Percentiles rank a stretch among this genome's conserved stretches.
Conservation (phyloP, 108 stramenopile species). For the Discostella stelligeroides region DNA sequence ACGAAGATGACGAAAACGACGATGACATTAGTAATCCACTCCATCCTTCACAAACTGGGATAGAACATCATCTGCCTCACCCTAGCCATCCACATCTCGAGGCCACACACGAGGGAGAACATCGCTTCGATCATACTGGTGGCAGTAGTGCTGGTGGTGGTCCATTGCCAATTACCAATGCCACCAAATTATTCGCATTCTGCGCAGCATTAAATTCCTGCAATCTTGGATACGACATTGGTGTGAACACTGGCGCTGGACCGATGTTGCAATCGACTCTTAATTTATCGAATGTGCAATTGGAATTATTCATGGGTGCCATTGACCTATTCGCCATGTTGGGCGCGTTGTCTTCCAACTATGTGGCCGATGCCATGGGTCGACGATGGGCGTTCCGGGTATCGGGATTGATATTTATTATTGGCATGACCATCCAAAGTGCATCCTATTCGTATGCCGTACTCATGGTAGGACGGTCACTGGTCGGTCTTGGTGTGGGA, state of each 20-base stretch:
- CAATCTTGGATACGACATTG: constrained; percentile 80
- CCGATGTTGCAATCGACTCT: constrained; percentile 61
- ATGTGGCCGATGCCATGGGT: constrained; percentile 68
- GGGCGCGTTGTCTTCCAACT: constrained; percentile 62
- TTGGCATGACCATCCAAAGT: constrained; percentile 61
- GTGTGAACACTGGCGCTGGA: constrained; percentile 59
- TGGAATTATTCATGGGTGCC: constrained; percentile 76
- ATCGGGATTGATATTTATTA: constrained; percentile 74
- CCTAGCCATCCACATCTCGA: constrained; percentile 17
- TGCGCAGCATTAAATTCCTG: constrained; percentile 87
- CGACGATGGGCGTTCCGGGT: constrained; percentile 66
- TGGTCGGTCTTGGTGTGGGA: constrained; percentile 86
- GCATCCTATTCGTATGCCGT: constrained; percentile 44
- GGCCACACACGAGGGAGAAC: constrained; percentile 52
- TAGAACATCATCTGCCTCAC: constrained; percentile 42
- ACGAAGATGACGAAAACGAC: not conserved
- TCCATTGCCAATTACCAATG: too few relatives aligned
- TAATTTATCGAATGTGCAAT: constrained; percentile 57
- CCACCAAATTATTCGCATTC: constrained; percentile 52
- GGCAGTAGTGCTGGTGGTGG: not conserved
- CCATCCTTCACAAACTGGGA: constrained; percentile 23
- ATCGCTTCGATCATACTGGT: constrained; percentile 39
- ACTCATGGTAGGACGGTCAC: constrained; percentile 81
- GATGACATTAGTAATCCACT: not conserved
- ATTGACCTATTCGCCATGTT: constrained; percentile 79